Evolutionary conservation across 495 filamentous ascomycete species (phyloP).

Genomic region (Penicillium macrosclerotiorum): DNA sequence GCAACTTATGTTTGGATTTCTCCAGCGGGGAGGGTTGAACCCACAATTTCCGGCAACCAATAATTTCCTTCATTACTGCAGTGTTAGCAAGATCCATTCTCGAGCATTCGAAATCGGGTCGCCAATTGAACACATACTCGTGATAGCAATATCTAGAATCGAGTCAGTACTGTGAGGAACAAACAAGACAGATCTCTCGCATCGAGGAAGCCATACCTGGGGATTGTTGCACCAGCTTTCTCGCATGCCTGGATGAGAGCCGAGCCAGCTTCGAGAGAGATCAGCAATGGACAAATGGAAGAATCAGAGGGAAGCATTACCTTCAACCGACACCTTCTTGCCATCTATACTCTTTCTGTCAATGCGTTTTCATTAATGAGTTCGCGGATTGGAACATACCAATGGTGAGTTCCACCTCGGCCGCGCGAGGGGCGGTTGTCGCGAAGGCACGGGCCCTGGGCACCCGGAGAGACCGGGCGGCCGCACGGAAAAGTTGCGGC

Average conservation of each 20-base stretch:
- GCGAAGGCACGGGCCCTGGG: conserved; percentile 68
- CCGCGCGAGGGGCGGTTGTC: conserved; percentile 65
- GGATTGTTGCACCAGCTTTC: conserved; percentile 89
- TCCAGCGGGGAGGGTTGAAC: too few relatives aligned
- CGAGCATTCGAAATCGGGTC: conserved; percentile 6
- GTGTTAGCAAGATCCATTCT: conserved; percentile 29
- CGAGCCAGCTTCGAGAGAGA: conserved; percentile 58
- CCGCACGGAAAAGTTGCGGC: conserved; percentile 81
- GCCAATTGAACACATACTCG: conserved; percentile 58
- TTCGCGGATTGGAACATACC: conserved; percentile 52
- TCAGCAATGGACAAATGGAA: conserved; percentile 24
- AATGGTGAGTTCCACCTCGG: conserved; percentile 93
- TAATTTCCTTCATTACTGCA: conserved; percentile 63
- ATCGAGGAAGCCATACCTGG: conserved; percentile 55
- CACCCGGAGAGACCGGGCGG: conserved; percentile 72
- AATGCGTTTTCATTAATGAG: too few relatives aligned
- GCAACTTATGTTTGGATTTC: too few relatives aligned
- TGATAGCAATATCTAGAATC: conserved; percentile 93
- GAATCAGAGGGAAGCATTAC: conserved; percentile 44
- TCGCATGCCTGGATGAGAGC: conserved; percentile 98
- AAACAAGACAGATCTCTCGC: not conserved
- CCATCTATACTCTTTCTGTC: conserved; percentile 67
- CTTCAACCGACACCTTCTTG: conserved; percentile 94
- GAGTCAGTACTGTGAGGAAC: conserved; percentile 33
- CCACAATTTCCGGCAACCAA: conserved; percentile 97